Conservation (phyloP, 2,329 filamentous ascomycete species). For the Botrytis pseudocinerea region DNA sequence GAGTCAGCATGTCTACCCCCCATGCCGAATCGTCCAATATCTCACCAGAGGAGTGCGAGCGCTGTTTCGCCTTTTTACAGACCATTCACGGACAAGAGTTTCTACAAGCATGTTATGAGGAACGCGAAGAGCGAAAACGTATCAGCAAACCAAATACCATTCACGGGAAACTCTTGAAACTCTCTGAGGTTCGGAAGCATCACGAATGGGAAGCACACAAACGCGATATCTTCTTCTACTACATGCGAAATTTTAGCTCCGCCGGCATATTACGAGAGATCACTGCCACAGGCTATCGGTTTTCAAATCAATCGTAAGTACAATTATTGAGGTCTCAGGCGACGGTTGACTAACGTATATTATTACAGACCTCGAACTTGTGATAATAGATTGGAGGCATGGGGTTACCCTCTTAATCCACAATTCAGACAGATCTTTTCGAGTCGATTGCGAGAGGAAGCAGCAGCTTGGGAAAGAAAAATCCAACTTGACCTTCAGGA, state of each 20-base stretch:
- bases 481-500: background rate
- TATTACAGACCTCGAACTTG: conserved; percentile 15
- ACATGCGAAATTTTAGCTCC: conserved; percentile 17
- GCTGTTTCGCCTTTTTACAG: conserved; percentile 16
- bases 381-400: conserved; percentile 19
- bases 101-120: conserved; percentile 14
- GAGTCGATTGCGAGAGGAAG: background rate
- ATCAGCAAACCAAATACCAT: conserved; percentile 10
- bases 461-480: conserved; percentile 7
- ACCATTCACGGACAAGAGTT: conserved; percentile 6
- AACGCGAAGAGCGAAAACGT: conserved; percentile 9
- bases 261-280: conserved; percentile 16
- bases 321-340: background rate
- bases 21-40: conserved; percentile 11
- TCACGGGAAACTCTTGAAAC: conserved; percentile 4
- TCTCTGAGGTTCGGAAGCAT: background rate
- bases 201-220: conserved; percentile 17
- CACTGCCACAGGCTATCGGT: background rate
- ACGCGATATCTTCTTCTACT: conserved; percentile 5
- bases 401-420: conserved; percentile 16
- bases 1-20: conserved; percentile 2
- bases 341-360: background rate
- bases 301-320: conserved; percentile 21
- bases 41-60: conserved; percentile 3
- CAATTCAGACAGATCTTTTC: conserved; percentile 13